phyloP scores from a whole-genome alignment of 164 flowering plant species.

The Stephania yunnanensis region DNA sequence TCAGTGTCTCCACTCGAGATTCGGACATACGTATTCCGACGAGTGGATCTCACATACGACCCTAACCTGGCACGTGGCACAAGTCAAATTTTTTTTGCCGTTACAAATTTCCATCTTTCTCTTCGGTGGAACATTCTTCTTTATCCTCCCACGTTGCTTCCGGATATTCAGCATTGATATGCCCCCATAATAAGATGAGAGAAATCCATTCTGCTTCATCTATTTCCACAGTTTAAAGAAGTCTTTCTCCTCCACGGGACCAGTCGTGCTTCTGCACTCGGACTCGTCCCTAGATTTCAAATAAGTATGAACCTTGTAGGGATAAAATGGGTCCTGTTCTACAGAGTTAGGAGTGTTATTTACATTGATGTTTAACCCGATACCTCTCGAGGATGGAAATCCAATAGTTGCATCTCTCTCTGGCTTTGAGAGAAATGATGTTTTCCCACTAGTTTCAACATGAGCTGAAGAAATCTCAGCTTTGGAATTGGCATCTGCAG shows the following conservation, averaged over 20 bases:
- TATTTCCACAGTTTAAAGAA: constrained; percentile 59
- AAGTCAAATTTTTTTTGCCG: background rate
- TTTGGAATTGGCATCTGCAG: constrained; percentile 34
- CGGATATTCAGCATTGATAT: constrained; percentile 60
- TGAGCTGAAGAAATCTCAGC: background rate
- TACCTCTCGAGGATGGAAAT: constrained; percentile 20
- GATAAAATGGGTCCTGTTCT: constrained; percentile 28
- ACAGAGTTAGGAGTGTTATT: constrained; percentile 41
- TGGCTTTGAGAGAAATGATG: constrained; percentile 10
- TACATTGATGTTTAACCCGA: constrained; percentile 48
- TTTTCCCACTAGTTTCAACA: background rate
- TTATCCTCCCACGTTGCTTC: constrained; percentile 55
- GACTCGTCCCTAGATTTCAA: constrained; percentile 42
- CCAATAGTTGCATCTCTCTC: constrained; percentile 11
- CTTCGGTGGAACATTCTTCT: constrained; percentile 48
- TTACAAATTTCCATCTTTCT: constrained; percentile 65
- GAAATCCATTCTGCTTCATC: constrained; percentile 83
- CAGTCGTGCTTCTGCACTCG: constrained; percentile 64
- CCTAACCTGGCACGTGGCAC: too few relatives aligned
- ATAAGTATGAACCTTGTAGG: constrained; percentile 25
- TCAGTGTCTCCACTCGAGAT: too few relatives aligned
- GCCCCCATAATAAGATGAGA: constrained; percentile 57
- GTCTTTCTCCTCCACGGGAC: constrained; percentile 51
- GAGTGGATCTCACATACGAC: too few relatives aligned
- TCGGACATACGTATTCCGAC: too few relatives aligned